Conservation (phyloP, 202 grass and related monocot genomes). For the Setaria italica region DNA sequence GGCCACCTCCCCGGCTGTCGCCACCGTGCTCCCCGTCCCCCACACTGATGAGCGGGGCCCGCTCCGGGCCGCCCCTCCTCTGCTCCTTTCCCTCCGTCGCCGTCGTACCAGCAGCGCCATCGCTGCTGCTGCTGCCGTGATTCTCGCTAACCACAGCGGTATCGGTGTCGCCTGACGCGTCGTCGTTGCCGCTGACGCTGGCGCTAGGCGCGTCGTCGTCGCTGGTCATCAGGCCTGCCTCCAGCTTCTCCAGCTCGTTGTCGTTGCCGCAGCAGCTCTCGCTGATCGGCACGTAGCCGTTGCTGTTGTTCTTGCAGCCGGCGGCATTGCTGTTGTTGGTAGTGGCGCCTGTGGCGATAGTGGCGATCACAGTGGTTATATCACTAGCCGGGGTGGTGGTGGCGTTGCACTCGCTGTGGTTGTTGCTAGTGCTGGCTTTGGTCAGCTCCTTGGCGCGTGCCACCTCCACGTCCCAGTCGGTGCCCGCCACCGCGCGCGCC, state of each 20-base stretch:
- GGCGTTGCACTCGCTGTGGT: constrained; percentile 18
- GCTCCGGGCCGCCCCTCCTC: constrained; percentile 33
- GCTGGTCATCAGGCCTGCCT: constrained; percentile 45
- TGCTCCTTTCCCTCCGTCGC: constrained; percentile 43
- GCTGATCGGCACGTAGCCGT: constrained; percentile 54
- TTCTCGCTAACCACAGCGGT: constrained; percentile 37
- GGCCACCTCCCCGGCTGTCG: constrained; percentile 54
- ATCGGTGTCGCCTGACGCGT: constrained; percentile 10
- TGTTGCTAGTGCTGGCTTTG: constrained; percentile 30
- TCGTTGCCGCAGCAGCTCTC: constrained; percentile 23
- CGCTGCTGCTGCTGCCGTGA: background rate
- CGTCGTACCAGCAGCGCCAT: constrained; percentile 31
- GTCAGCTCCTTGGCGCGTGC: constrained; percentile 75
- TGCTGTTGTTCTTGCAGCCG: background rate
- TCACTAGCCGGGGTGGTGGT: background rate
- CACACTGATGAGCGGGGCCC: constrained; percentile 60
- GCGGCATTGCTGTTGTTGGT: background rate
- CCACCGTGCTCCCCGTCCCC: constrained; percentile 46
- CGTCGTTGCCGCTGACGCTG: background rate
- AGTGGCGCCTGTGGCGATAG: background rate
- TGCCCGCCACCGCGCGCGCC: constrained; percentile 65
- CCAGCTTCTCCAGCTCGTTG: constrained; percentile 51
- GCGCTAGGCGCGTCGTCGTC: background rate
- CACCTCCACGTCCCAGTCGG: constrained; percentile 88
- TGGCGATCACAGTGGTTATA: background rate